These are phyloP conservation scores for Fusarium sp. DNA, from an alignment of 2,329 filamentous ascomycete species.

Conservation along the genomic window DNA sequence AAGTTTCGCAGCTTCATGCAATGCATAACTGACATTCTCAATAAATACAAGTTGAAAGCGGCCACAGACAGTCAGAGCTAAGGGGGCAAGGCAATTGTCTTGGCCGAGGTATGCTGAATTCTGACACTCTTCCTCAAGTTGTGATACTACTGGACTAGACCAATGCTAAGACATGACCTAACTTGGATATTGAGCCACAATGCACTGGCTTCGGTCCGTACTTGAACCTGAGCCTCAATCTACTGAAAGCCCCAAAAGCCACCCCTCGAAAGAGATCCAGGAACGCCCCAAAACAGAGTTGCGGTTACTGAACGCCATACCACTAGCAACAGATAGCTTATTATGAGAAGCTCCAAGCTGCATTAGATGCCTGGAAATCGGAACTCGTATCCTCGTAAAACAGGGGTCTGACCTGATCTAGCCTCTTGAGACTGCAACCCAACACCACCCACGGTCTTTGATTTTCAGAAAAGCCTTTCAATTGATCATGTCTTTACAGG, in stretches of 20 bases:
- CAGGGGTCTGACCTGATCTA: neutral
- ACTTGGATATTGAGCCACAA: neutral
- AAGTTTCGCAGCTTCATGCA: conserved; percentile 36
- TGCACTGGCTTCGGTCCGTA: neutral
- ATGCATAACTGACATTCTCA: conserved; percentile 19
- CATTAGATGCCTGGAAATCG: neutral
- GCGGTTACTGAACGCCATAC: conserved; percentile 12
- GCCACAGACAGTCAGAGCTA: neutral
- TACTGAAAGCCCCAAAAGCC: neutral
- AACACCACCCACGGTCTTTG: conserved; percentile 3
- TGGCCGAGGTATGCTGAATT: neutral
- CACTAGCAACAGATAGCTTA: conserved; percentile 16
- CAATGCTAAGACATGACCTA: no score
- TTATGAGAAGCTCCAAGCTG: neutral
- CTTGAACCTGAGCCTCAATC: neutral
- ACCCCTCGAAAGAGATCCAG: neutral
- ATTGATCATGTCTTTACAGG: no score
- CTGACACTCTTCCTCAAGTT: neutral
- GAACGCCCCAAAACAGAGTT: conserved; percentile 28
- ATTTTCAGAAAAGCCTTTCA: neutral
- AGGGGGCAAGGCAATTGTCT: neutral
- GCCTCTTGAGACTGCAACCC: conserved; percentile 8
- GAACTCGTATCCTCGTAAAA: conserved; percentile 2
- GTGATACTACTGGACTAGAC: no score
- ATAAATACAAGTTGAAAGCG: neutral